phyloP scores from a whole-genome alignment of 140 eudicot genomes.

The Ambrosia hybrid region DNA sequence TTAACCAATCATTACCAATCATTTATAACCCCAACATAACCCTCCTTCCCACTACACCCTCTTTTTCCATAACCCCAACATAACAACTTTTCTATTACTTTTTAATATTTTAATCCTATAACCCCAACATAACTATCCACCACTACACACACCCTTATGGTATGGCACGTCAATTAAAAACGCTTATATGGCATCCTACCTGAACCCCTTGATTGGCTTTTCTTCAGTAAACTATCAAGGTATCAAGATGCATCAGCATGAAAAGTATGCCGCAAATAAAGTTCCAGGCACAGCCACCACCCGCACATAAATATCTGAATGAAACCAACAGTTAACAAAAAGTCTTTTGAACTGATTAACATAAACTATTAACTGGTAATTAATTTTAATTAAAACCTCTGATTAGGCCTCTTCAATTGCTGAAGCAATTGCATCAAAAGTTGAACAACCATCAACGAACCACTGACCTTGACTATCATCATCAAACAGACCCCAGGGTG shows the following conservation, averaged over 20 bases:
- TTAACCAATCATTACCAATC: no score
- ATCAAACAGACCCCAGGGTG: conserved; percentile 83
- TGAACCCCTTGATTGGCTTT: conserved; percentile 98
- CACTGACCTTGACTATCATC: conserved; percentile 96
- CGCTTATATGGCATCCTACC: conserved; percentile 39
- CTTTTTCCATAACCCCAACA: no score
- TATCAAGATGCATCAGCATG: conserved; percentile 69
- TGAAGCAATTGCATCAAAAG: conserved; percentile 91
- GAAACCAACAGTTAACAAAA: conserved; percentile 23
- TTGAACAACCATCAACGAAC: conserved; percentile 95
- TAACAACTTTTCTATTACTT: no score
- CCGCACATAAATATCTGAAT: conserved; percentile 96
- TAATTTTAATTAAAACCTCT: conserved; percentile 53
- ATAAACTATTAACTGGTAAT: neutral
- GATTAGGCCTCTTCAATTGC: conserved; percentile 96
- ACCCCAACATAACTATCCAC: no score
- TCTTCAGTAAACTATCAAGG: conserved; percentile 81
- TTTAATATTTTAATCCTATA: no score
- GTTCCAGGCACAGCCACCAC: conserved; percentile 98
- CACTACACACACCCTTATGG: no score
- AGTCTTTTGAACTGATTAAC: conserved; percentile 2
- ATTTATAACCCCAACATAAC: no score
- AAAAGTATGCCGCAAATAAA: conserved; percentile 85
- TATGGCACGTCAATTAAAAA: no score
- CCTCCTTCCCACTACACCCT: no score